These are phyloP conservation scores for Carex scoparia DNA, from an alignment of 176 grass and related monocot genomes.

Conservation along the genomic window DNA sequence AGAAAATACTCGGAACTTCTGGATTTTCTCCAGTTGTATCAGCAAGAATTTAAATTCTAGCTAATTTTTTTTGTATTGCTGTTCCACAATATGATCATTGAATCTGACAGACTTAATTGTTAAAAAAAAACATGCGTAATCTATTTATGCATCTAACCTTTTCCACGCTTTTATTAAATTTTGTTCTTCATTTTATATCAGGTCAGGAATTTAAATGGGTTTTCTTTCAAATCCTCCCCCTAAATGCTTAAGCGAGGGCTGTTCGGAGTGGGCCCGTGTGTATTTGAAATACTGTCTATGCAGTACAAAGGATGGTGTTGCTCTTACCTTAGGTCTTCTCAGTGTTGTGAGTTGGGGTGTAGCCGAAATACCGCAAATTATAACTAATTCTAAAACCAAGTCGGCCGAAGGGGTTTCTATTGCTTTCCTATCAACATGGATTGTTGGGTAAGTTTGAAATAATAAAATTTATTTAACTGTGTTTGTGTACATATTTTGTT, in stretches of 20 bases:
- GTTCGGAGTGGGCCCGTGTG: constrained; percentile 56
- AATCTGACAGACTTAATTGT: background rate
- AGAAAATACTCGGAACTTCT: background rate
- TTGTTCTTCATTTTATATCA: background rate
- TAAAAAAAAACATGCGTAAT: background rate
- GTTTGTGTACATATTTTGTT: background rate
- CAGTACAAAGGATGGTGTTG: constrained; percentile 42
- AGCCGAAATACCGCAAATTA: constrained; percentile 84
- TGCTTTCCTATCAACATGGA: constrained; percentile 85
- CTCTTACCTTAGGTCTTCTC: constrained; percentile 54
- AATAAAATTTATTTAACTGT: background rate
- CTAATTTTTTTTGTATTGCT: background rate
- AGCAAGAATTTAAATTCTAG: background rate
- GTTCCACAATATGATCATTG: background rate
- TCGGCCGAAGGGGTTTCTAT: constrained; percentile 83
- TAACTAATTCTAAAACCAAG: constrained; percentile 72
- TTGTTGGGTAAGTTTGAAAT: constrained; percentile 64
- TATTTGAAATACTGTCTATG: constrained; percentile 84
- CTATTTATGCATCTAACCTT: background rate
- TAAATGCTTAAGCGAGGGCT: constrained; percentile 32
- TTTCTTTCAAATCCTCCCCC: constrained; percentile 29
- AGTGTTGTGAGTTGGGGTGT: constrained; percentile 91
- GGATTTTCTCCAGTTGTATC: background rate
- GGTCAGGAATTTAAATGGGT: constrained; percentile 35
- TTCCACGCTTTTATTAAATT: background rate